A percentile compares a stretch with the other conserved stretches of the same genome.
phyloP scores from a whole-genome alignment of 148 eudicot genomes.

The Rhododendron molle region DNA sequence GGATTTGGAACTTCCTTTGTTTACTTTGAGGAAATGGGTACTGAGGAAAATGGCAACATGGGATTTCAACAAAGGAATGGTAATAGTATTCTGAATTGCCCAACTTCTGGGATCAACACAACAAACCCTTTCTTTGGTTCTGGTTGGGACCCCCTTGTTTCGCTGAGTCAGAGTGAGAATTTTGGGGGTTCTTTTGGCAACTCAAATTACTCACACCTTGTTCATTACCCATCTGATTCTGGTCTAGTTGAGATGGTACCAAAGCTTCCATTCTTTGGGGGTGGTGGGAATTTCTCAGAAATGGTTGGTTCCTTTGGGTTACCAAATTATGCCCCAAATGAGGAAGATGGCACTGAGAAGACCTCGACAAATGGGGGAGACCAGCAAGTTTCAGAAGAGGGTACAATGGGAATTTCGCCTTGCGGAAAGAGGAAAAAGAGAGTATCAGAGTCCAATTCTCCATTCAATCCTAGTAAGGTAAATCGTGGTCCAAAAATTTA shows the following conservation, averaged over 20 bases:
- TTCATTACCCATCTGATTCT: conserved; percentile 48
- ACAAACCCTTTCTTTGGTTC: conserved; percentile 39
- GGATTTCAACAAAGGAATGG: conserved; percentile 44
- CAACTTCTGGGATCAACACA: conserved; percentile 49
- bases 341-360: conserved; percentile 26
- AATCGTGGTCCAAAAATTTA: neutral
- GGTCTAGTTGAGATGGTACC: conserved; percentile 60
- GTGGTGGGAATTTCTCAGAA: conserved; percentile 63
- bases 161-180: conserved; percentile 47
- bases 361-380: conserved; percentile 21
- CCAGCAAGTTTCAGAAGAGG: conserved; percentile 40
- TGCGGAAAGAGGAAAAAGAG: conserved; percentile 66
- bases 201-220: conserved; percentile 38
- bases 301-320: conserved; percentile 53
- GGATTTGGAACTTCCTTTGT: conserved; percentile 24
- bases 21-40: conserved; percentile 58
- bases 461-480: conserved; percentile 46
- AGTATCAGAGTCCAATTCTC: conserved; percentile 43
- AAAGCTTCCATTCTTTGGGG: conserved; percentile 49
- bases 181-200: conserved; percentile 46
- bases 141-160: conserved; percentile 70
- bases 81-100: conserved; percentile 36
- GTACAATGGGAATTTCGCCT: conserved; percentile 37
- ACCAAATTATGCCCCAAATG: conserved; percentile 32
- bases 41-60: conserved; percentile 52